Evolutionary conservation across 176 grass and related monocot species (phyloP).

Genomic region (Oryza rufipogon): DNA sequence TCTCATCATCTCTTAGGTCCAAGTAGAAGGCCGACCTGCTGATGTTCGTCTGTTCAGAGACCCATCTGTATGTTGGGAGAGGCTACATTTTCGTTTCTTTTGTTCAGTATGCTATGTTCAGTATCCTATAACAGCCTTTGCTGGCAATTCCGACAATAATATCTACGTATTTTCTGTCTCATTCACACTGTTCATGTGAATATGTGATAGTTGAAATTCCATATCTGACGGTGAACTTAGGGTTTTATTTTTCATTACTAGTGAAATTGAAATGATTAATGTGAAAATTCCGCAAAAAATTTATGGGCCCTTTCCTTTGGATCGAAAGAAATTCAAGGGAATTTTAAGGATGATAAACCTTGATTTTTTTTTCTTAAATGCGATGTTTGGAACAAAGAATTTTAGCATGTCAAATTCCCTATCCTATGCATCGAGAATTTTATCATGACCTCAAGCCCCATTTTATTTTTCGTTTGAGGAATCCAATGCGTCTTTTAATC

Average conservation of each 20-base stretch:
- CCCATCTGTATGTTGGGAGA: constrained; percentile 33
- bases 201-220: background rate
- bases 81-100: constrained; percentile 29
- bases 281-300: background rate
- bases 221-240: background rate
- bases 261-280: background rate
- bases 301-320: background rate
- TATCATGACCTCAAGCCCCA: no score
- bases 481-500: no score
- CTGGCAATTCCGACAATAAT: constrained; percentile 46
- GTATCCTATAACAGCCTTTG: constrained; percentile 44
- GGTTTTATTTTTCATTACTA: background rate
- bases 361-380: no score
- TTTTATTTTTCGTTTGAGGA: no score
- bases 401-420: no score
- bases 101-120: constrained; percentile 29
- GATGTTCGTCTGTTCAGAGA: constrained; percentile 34
- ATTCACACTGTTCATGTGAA: background rate
- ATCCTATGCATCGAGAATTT: no score
- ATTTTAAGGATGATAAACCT: no score
- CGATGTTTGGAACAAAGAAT: no score
- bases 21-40: constrained; percentile 31
- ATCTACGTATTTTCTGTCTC: background rate
- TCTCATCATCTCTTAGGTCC: constrained; percentile 28
- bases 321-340: no score